A percentile compares a stretch with the other conserved stretches of the same genome.
These are phyloP conservation scores for Pleurostoma richardsiae DNA, from an alignment of 2,329 filamentous ascomycete genomes.

Conservation along the genomic window DNA sequence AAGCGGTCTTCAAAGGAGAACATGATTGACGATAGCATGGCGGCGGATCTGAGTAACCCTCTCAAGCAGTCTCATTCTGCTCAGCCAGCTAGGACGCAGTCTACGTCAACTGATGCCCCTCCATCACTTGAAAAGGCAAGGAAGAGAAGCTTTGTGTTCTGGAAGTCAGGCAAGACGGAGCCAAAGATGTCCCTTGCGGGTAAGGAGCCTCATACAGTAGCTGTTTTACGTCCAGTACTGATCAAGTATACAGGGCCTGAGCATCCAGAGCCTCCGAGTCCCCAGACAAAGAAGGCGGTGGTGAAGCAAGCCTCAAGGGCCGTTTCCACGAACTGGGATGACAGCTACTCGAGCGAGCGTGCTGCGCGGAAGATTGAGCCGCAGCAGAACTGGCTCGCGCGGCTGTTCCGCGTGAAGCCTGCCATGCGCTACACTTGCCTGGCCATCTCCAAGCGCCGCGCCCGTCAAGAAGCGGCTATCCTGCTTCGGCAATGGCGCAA, in stretches of 20 bases:
- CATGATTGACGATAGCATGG: neutral
- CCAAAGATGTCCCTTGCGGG: constrained; percentile 39
- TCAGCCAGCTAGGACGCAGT: constrained; percentile 5
- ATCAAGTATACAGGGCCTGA: constrained; percentile 19
- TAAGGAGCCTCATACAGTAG: constrained; percentile 13
- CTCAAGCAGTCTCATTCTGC: constrained; percentile 1
- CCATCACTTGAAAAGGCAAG: constrained; percentile 15
- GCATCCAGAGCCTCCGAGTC: constrained; percentile 19
- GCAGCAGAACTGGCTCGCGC: constrained; percentile 82
- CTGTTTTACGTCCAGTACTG: too few relatives aligned
- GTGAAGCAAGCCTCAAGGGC: constrained; percentile 8
- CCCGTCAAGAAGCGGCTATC: constrained; percentile 70
- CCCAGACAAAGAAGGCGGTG: constrained; percentile 15
- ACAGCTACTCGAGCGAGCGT: constrained; percentile 28
- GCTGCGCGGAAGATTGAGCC: constrained; percentile 52
- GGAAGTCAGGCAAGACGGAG: constrained; percentile 41
- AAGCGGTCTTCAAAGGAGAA: constrained; percentile 26
- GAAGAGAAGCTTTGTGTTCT: constrained; percentile 53
- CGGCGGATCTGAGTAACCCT: neutral
- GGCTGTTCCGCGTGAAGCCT: constrained; percentile 85
- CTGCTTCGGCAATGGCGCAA: constrained; percentile 75
- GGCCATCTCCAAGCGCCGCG: constrained; percentile 63
- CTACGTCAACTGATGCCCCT: constrained; percentile 12
- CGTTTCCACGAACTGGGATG: constrained; percentile 21
- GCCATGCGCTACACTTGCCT: constrained; percentile 73